Evolutionary conservation across 2,329 filamentous ascomycete genomes (phyloP).

Genomic region (Berkeleyomyces rouxiae): DNA sequence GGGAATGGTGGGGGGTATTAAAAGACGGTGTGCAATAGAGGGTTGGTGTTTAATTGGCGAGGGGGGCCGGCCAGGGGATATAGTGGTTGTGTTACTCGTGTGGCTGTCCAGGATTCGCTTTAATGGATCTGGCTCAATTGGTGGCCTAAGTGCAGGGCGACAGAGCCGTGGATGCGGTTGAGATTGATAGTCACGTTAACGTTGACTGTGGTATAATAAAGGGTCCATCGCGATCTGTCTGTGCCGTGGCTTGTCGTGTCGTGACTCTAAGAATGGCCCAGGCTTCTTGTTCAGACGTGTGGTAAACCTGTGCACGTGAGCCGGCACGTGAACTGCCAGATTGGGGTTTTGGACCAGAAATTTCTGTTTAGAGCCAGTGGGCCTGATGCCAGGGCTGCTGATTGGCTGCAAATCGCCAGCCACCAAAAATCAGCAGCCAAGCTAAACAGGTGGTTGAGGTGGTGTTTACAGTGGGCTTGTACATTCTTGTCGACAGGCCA

Average conservation of each 20-base stretch:
- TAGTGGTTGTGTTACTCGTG: slow-evolving; percentile 7
- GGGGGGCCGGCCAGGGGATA: slow-evolving; percentile 9
- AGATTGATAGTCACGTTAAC: too few relatives aligned
- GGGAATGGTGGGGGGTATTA: slow-evolving; percentile 13
- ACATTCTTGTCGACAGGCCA: neutral
- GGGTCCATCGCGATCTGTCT: too few relatives aligned
- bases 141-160: too few relatives aligned
- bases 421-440: neutral
- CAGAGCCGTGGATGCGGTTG: too few relatives aligned
- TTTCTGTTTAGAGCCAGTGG: neutral
- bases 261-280: too few relatives aligned
- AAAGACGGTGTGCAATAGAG: slow-evolving; percentile 10
- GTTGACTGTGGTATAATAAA: too few relatives aligned
- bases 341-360: neutral
- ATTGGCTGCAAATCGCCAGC: neutral
- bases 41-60: slow-evolving; percentile 8
- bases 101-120: neutral
- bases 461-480: neutral
- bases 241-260: too few relatives aligned
- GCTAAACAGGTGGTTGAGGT: neutral
- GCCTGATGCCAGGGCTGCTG: neutral
- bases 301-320: too few relatives aligned
- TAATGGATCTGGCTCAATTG: neutral
- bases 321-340: too few relatives aligned
- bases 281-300: too few relatives aligned